A percentile compares a stretch with the other conserved stretches of the same genome.
Evolutionary conservation across 2,329 filamentous ascomycete species (phyloP).

Genomic region (Ophiosphaerella korrae): DNA sequence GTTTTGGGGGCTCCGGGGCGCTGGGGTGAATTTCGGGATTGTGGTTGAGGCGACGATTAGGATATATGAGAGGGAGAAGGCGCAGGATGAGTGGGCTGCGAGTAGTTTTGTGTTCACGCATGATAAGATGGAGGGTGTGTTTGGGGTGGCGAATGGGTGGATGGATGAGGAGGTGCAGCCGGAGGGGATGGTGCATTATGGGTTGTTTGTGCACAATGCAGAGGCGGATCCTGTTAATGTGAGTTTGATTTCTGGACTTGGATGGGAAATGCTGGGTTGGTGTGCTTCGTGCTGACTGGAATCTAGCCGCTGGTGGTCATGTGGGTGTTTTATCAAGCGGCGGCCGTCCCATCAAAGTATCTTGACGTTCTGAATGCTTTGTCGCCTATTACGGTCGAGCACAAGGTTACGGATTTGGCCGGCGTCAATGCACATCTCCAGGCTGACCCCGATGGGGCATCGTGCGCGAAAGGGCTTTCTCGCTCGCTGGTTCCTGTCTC

Average conservation of each 20-base stretch:
- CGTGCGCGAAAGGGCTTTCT: slow-evolving; percentile 21
- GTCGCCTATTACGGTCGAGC: slow-evolving; percentile 10
- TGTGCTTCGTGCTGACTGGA: no score
- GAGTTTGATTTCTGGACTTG: not conserved
- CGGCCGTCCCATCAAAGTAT: slow-evolving; percentile 18
- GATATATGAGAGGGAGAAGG: slow-evolving; percentile 18
- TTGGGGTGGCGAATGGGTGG: slow-evolving; percentile 11
- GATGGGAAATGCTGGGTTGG: no score
- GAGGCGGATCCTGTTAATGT: slow-evolving; percentile 18
- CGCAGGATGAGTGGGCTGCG: slow-evolving; percentile 15
- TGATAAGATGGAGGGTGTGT: slow-evolving; percentile 22
- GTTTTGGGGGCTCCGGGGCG: slow-evolving; percentile 46
- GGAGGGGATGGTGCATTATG: slow-evolving; percentile 20
- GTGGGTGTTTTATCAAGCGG: no score
- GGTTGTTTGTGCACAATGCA: slow-evolving; percentile 15
- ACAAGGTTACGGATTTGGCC: slow-evolving; percentile 17
- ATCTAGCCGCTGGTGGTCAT: no score
- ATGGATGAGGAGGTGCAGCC: slow-evolving; percentile 8
- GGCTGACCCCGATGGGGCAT: not conserved
- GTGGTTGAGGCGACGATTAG: slow-evolving; percentile 27
- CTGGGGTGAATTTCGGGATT: slow-evolving; percentile 43
- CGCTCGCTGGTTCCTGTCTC: slow-evolving; percentile 16
- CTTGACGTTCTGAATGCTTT: slow-evolving; percentile 22
- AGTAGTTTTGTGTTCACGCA: slow-evolving; percentile 19
- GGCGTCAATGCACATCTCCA: slow-evolving; percentile 15